Evolutionary conservation across 1,284 basidiomycete genomes (phyloP).

Genomic region (Boletus sp.): DNA sequence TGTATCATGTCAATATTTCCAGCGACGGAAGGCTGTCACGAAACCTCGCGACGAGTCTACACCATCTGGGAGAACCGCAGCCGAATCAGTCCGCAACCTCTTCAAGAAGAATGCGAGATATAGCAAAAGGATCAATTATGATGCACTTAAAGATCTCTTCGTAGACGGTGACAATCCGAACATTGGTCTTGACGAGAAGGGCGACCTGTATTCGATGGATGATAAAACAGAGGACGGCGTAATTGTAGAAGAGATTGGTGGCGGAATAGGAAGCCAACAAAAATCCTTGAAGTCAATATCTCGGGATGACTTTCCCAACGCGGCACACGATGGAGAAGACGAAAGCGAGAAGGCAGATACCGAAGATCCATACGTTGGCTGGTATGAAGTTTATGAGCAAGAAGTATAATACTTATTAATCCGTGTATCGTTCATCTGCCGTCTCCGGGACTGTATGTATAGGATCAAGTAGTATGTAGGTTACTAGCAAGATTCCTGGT

Average conservation of each 20-base stretch:
- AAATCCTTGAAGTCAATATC: slow-evolving; percentile 14
- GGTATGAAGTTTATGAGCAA: slow-evolving; percentile 43
- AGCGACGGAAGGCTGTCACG: slow-evolving; percentile 65
- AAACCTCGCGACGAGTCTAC: slow-evolving; percentile 73
- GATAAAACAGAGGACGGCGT: slow-evolving; percentile 51
- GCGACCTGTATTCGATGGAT: slow-evolving; percentile 37
- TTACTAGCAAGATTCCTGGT: background rate
- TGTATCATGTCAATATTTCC: slow-evolving; percentile 10
- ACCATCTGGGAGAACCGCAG: slow-evolving; percentile 69
- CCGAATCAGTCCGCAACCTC: slow-evolving; percentile 76
- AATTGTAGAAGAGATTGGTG: slow-evolving; percentile 46
- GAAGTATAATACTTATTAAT: slow-evolving; percentile 31
- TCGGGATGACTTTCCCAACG: slow-evolving; percentile 11
- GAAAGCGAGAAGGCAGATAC: slow-evolving; percentile 34
- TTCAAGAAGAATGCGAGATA: slow-evolving; percentile 81
- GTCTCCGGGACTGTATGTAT: background rate
- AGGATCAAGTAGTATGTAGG: background rate
- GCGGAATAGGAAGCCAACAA: slow-evolving; percentile 25
- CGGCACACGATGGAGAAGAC: slow-evolving; percentile 24
- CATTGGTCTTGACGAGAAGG: slow-evolving; percentile 36
- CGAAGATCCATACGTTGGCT: slow-evolving; percentile 28
- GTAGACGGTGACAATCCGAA: slow-evolving; percentile 43
- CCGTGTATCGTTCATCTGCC: background rate
- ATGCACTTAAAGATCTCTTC: slow-evolving; percentile 77
- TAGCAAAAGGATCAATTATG: slow-evolving; percentile 87